phyloP scores from a whole-genome alignment of 805 yeast species.

The Ascoidea asiatica region DNA sequence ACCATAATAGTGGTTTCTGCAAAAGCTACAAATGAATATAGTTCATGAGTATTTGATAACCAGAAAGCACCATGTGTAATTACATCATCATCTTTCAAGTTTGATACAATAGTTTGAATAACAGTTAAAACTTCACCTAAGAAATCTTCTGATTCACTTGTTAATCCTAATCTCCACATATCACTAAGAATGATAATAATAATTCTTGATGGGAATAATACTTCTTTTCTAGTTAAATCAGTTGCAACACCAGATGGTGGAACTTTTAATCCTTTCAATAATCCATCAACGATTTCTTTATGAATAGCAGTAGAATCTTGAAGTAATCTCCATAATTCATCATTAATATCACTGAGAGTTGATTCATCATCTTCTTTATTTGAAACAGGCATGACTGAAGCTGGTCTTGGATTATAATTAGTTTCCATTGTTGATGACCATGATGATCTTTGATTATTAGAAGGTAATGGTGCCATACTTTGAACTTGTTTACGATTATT shows the following conservation, averaged over 20 bases:
- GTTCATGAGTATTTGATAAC: slow-evolving; percentile 92
- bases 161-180: slow-evolving; percentile 96
- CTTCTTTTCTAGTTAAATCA: slow-evolving; percentile 76
- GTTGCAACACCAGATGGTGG: slow-evolving; percentile 82
- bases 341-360: slow-evolving; percentile 50
- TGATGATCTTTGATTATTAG: not conserved
- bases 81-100: slow-evolving; percentile 74
- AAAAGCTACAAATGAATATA: slow-evolving; percentile 85
- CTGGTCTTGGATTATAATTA: slow-evolving; percentile 39
- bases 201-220: slow-evolving; percentile 90
- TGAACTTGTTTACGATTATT: slow-evolving; percentile 13
- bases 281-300: slow-evolving; percentile 74
- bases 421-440: slow-evolving; percentile 19
- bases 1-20: slow-evolving; percentile 88
- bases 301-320: slow-evolving; percentile 64
- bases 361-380: slow-evolving; percentile 33
- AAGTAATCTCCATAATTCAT: slow-evolving; percentile 56
- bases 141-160: slow-evolving; percentile 82
- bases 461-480: not conserved
- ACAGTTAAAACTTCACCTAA: slow-evolving; percentile 79
- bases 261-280: slow-evolving; percentile 70
- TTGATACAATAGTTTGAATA: slow-evolving; percentile 71
- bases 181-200: slow-evolving; percentile 85
- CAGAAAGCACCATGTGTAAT: slow-evolving; percentile 93
- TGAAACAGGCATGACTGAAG: slow-evolving; percentile 47